A percentile compares a stretch with the other conserved stretches of the same genome.
These are phyloP conservation scores for Verticillium dahliae DNA, from an alignment of 2,329 filamentous ascomycete genomes.

Conservation along the genomic window DNA sequence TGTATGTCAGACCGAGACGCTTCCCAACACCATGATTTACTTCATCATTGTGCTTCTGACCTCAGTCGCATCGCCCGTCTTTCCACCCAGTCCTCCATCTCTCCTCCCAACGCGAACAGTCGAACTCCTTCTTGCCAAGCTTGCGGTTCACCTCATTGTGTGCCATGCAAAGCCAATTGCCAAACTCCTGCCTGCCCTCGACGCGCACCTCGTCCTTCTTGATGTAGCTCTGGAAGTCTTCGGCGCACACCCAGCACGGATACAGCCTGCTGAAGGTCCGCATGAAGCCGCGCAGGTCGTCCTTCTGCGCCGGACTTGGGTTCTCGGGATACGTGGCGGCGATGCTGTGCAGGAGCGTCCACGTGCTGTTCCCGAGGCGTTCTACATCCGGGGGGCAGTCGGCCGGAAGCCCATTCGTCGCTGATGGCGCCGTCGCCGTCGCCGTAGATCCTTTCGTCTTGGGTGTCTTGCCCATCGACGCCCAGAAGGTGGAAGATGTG, in stretches of 20 bases:
- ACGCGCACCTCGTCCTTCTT: constrained; percentile 58
- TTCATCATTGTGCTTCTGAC: neutral
- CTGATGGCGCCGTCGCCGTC: constrained; percentile 20
- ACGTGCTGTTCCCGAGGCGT: constrained; percentile 75
- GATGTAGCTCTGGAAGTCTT: constrained; percentile 84
- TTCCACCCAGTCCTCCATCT: constrained; percentile 89
- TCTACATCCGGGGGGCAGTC: constrained; percentile 93
- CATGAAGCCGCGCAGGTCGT: constrained; percentile 73
- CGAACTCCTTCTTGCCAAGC: constrained; percentile 83
- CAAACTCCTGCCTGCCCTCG: constrained; percentile 61
- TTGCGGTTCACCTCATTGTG: constrained; percentile 87
- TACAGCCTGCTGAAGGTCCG: constrained; percentile 78
- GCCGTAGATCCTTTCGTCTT: constrained; percentile 21
- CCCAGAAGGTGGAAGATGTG: constrained; percentile 57
- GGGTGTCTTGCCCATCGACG: constrained; percentile 28
- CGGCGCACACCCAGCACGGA: constrained; percentile 91
- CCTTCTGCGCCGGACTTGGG: constrained; percentile 64
- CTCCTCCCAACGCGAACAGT: constrained; percentile 87
- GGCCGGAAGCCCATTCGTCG: constrained; percentile 31
- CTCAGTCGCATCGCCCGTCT: constrained; percentile 54
- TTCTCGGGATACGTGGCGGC: constrained; percentile 75
- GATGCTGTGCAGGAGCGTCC: constrained; percentile 90
- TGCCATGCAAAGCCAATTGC: constrained; percentile 75
- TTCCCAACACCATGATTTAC: neutral
- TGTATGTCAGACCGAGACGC: neutral